These are phyloP conservation scores for Penicillium fimorum DNA, from an alignment of 495 filamentous ascomycete species.

Conservation along the genomic window DNA sequence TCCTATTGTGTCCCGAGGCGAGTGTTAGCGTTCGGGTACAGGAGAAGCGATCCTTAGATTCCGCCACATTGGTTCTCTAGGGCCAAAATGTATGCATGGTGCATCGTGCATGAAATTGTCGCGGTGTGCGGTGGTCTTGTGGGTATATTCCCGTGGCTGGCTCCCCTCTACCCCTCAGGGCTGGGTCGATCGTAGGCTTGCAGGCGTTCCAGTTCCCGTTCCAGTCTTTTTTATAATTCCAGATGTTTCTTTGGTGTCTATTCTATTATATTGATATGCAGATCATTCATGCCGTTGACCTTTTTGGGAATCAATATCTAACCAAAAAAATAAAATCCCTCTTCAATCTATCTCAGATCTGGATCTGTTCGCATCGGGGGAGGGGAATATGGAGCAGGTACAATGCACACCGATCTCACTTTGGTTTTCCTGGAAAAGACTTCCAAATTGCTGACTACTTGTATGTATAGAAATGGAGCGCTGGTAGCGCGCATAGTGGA, in stretches of 20 bases:
- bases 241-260: neutral
- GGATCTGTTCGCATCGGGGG: neutral
- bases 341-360: neutral
- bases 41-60: constrained; percentile 10
- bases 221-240: neutral
- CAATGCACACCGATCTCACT: neutral
- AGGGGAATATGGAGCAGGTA: constrained; percentile 7
- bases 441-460: neutral
- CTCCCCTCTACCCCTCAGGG: constrained; percentile 7
- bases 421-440: neutral
- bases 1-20: constrained; percentile 4
- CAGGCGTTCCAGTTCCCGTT: neutral
- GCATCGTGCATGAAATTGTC: constrained; percentile 2
- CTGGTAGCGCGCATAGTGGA: constrained; percentile 7
- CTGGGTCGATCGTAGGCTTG: constrained; percentile 2
- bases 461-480: neutral
- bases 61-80: constrained; percentile 19
- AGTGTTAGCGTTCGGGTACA: constrained; percentile 13
- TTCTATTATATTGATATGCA: neutral
- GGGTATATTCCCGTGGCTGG: constrained; percentile 4
- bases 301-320: neutral
- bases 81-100: neutral
- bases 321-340: neutral
- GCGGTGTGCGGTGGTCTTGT: neutral
- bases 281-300: neutral